A percentile compares a stretch with the other conserved stretches of the same genome.
Conservation (phyloP, 495 filamentous ascomycete species). For the Penicillium steckii region DNA sequence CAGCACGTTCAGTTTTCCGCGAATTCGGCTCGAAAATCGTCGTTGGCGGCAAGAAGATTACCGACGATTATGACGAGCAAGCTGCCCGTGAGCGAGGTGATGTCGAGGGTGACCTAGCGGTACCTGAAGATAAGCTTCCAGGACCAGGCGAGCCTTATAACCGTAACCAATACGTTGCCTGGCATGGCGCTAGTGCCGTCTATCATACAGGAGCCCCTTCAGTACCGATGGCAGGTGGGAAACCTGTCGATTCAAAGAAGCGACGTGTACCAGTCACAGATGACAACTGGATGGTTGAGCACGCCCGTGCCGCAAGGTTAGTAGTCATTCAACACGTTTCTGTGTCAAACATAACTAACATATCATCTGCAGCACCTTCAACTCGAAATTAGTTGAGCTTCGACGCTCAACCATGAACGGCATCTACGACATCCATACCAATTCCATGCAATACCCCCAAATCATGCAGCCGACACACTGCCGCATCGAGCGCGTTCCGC, state of each 20-base stretch:
- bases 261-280: constrained; percentile 85
- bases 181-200: constrained; percentile 93
- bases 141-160: constrained; percentile 76
- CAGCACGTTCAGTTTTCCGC: constrained; percentile 91
- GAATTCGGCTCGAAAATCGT: constrained; percentile 95
- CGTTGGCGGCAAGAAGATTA: constrained; percentile 79
- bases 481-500: constrained; percentile 67
- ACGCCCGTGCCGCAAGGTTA: constrained; percentile 85
- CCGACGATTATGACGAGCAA: constrained; percentile 86
- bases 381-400: constrained; percentile 60
- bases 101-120: constrained; percentile 86
- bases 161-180: constrained; percentile 94
- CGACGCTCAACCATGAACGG: constrained; percentile 70
- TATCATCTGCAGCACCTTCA: constrained; percentile 65
- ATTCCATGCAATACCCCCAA: constrained; percentile 79
- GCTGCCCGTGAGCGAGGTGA: constrained; percentile 76
- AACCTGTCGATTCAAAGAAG: constrained; percentile 71
- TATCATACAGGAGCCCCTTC: constrained; percentile 83
- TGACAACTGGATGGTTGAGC: constrained; percentile 96
- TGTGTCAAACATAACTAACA: constrained; percentile 24
- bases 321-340: constrained; percentile 20
- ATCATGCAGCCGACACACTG: constrained; percentile 89
- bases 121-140: constrained; percentile 77
- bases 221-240: constrained; percentile 72
- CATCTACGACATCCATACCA: constrained; percentile 91